These are phyloP conservation scores for Linaria vulgaris DNA, from an alignment of 257 asterid genomes.

Conservation along the genomic window DNA sequence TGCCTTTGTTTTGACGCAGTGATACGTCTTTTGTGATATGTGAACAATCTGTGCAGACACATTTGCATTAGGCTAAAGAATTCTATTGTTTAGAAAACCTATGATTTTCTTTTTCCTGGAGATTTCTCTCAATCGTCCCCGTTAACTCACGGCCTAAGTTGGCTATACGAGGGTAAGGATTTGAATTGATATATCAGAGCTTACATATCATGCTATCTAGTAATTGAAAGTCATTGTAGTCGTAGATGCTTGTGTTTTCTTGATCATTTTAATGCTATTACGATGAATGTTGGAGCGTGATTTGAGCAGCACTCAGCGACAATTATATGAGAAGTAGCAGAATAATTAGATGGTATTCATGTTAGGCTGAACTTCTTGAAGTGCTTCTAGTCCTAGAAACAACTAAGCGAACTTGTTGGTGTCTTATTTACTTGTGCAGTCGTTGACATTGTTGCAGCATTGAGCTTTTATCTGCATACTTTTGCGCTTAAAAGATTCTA, in stretches of 20 bases:
- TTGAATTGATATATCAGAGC: too few relatives aligned
- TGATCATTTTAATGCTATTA: neutral
- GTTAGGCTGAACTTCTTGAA: neutral
- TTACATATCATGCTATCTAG: too few relatives aligned
- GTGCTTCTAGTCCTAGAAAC: neutral
- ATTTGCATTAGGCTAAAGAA: too few relatives aligned
- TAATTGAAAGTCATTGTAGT: neutral
- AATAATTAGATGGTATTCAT: neutral
- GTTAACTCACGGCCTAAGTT: too few relatives aligned
- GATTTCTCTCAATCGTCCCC: too few relatives aligned
- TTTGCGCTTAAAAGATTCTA: neutral
- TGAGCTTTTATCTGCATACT: neutral
- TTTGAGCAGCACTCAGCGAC: neutral
- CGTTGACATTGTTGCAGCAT: constrained; percentile 1
- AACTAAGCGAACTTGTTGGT: neutral
- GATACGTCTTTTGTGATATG: too few relatives aligned
- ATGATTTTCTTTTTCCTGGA: too few relatives aligned
- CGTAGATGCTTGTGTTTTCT: neutral
- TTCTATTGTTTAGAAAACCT: too few relatives aligned
- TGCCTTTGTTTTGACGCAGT: too few relatives aligned
- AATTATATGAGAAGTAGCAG: neutral
- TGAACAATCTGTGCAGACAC: too few relatives aligned
- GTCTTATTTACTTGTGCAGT: constrained; percentile 19
- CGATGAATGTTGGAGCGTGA: neutral
- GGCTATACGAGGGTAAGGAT: too few relatives aligned